These are phyloP conservation scores for Aspergillus puulaauensis DNA, from an alignment of 2,329 filamentous ascomycete species.

Conservation along the genomic window DNA sequence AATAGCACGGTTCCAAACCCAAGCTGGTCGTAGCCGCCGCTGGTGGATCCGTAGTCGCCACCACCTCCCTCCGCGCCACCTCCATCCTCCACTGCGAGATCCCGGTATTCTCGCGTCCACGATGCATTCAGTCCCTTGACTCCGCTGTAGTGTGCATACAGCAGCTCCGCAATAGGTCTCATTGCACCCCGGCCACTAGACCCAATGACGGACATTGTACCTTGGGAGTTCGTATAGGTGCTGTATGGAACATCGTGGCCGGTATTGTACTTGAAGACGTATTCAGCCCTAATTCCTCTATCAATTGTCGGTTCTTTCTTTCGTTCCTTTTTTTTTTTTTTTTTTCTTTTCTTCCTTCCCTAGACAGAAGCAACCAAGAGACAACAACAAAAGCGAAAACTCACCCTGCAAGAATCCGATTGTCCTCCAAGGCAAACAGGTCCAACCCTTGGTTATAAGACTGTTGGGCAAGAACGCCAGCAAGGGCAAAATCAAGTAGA, in stretches of 20 bases:
- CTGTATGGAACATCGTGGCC: slow-evolving; percentile 46
- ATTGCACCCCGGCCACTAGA: slow-evolving; percentile 31
- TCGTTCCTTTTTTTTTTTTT: not conserved
- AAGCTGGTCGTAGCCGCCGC: slow-evolving; percentile 45
- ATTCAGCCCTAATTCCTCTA: slow-evolving; percentile 7
- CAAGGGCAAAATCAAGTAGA: slow-evolving; percentile 39
- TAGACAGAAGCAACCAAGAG: too few relatives aligned
- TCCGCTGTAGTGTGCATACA: slow-evolving; percentile 42
- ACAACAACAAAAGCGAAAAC: slow-evolving; percentile 1
- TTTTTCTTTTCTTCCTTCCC: too few relatives aligned
- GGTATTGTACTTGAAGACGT: slow-evolving; percentile 43
- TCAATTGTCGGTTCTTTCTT: not conserved
- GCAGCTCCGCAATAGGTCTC: slow-evolving; percentile 41
- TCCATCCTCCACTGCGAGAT: slow-evolving; percentile 33
- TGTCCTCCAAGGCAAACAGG: slow-evolving; percentile 36
- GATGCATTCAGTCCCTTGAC: slow-evolving; percentile 39
- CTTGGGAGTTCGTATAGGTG: slow-evolving; percentile 40
- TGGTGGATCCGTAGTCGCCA: slow-evolving; percentile 43
- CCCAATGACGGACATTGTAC: slow-evolving; percentile 36
- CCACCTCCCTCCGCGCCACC: slow-evolving; percentile 46
- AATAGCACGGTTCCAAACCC: slow-evolving; percentile 26
- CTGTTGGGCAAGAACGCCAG: slow-evolving; percentile 44
- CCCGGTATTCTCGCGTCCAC: slow-evolving; percentile 39
- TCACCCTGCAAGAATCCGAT: slow-evolving; percentile 38
- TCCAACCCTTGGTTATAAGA: slow-evolving; percentile 46